Conservation (phyloP, 1,284 basidiomycete species). For the Porogramme epimiltina region DNA sequence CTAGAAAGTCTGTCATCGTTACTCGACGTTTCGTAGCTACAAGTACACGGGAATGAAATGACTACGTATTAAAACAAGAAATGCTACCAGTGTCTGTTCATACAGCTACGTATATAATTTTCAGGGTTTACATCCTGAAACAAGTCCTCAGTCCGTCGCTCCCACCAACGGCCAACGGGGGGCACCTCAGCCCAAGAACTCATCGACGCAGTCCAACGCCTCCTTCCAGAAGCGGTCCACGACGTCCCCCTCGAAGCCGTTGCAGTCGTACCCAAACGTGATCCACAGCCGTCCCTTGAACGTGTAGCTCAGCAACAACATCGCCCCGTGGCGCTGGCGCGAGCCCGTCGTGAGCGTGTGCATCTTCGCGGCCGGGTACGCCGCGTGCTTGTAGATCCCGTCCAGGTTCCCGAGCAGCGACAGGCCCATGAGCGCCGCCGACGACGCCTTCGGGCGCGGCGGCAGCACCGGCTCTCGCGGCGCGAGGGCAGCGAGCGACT, state of each 20-base stretch:
- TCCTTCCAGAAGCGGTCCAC: constrained; percentile 63
- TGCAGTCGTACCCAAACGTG: constrained; percentile 74
- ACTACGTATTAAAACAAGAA: no score
- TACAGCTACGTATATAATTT: no score
- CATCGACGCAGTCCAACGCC: constrained; percentile 50
- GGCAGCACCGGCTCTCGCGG: constrained; percentile 27
- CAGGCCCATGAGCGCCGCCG: constrained; percentile 68
- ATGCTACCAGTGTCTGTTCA: no score
- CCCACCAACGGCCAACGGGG: no score
- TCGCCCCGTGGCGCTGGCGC: constrained; percentile 69
- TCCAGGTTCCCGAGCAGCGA: constrained; percentile 82
- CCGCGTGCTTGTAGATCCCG: constrained; percentile 69
- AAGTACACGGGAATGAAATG: no score
- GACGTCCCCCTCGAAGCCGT: constrained; percentile 62
- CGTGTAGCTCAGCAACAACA: constrained; percentile 78
- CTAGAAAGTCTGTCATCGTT: no score
- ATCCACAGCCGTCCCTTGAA: constrained; percentile 74
- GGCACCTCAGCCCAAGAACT: constrained; percentile 39
- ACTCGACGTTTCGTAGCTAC: no score
- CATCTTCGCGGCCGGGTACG: constrained; percentile 56
- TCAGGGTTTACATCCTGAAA: no score
- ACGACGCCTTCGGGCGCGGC: constrained; percentile 39
- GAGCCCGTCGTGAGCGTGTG: constrained; percentile 78
- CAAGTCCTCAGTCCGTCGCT: no score
- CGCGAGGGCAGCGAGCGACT: constrained; percentile 8